Evolutionary conservation across 2,329 filamentous ascomycete species (phyloP), one percentile per base, ranked within the genome.

Genomic region (Fusarium ramigenum): DNA sequence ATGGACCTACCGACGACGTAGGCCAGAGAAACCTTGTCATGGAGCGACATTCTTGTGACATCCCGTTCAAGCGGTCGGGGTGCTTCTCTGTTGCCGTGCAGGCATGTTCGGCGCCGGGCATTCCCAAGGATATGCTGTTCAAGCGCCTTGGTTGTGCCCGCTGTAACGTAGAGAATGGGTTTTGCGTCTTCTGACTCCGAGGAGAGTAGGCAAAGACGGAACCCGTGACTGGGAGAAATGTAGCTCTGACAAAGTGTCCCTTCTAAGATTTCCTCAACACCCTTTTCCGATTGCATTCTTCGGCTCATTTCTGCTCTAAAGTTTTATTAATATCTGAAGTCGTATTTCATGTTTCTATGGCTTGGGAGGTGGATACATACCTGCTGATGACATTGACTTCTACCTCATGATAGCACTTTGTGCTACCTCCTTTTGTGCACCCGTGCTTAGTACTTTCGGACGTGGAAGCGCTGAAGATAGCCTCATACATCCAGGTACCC

Each of bases 131-230:
- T 5, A 19, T 15, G 11, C 8, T 18, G 4, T 46, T 2, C 5
- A 9, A 28, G 11, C 0, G 8, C 23, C 18, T 9, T 14, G 5
- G 1, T 2, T 4, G 11, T 28, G 0, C 18, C 23, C 0, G 43
- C 8, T 9, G 23, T 19, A 7, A 4, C 11, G 5, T 19, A 46
- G 1, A 46, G 23, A 46, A 19, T 44, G 4, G 11, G 8, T 7
- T 46, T 46, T 4, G 23, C 7, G 2, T 25, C 7, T 9, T 44
- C 4, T 3, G 8, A 14, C 23, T 44, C 11, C 12, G 18, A 21
- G 18, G 5, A 46, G 5, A 46, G 11, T 15, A 46, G 11, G 11
- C 18, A 46, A 15, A 46, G 11, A 4, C 12, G 23, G 43, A 5
- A 7, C 7, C 8, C 43, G 11, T 21, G 43, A 1, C 5, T 28